Conservation (phyloP, 345 rosid genomes). For the Populus alba region DNA sequence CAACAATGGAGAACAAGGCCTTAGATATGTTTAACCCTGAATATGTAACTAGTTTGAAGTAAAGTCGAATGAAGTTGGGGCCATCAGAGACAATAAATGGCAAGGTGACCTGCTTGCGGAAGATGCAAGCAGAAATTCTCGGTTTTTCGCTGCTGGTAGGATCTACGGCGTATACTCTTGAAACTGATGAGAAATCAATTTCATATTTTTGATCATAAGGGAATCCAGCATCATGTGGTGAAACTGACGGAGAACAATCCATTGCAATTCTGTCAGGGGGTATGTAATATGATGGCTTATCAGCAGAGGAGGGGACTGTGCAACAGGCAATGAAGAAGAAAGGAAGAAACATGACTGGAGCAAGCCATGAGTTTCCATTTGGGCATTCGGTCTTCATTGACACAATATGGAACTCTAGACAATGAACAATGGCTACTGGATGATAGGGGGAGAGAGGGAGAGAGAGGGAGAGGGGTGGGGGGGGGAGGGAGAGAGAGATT, state of each 20-base stretch:
- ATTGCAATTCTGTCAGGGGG: not conserved
- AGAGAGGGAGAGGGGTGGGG: not conserved
- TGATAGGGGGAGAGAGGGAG: not conserved
- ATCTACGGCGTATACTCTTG: not conserved
- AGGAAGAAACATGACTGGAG: not conserved
- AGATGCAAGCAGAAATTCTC: conserved; percentile 1
- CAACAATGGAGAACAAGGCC: conserved; percentile 17
- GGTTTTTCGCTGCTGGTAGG: not conserved
- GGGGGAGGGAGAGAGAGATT: not conserved
- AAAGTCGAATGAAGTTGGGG: conserved; percentile 23
- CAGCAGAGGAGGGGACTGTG: conserved; percentile 3
- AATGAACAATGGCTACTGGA: not conserved
- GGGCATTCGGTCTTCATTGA: not conserved
- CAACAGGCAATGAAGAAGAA: not conserved
- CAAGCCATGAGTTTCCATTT: not conserved
- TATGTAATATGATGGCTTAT: not conserved
- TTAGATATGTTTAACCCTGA: not conserved
- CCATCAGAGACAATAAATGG: conserved; percentile 10
- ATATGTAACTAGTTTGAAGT: conserved; percentile 17
- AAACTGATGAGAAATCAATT: not conserved
- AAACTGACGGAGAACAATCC: not conserved
- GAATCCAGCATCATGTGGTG: not conserved
- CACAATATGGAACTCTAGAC: not conserved
- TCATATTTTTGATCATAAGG: not conserved
- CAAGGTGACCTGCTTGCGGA: not conserved